Evolutionary conservation across 2,329 filamentous ascomycete species (phyloP), one percentile per base, ranked within the genome.

Genomic region (Torrubiella hemipterigena): DNA sequence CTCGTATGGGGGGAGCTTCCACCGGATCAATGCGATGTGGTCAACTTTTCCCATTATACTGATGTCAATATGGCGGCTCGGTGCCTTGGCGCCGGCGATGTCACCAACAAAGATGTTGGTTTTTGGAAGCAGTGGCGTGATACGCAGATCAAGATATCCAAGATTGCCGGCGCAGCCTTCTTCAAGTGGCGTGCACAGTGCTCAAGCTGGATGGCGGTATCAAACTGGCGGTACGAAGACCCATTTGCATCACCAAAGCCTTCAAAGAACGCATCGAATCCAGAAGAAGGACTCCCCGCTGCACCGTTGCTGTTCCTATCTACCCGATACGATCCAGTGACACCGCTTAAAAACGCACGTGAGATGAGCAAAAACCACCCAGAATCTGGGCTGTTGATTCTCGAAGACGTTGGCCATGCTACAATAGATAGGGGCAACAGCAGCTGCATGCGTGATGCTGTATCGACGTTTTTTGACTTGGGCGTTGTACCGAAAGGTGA

Each of bases 301-400:
- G 27, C 27, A n/a, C 27, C 27, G 15, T 17, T 29, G 9, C 10
- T 29, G 6, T 29, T 29, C 27, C 11, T 29, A 8, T 29, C 27
- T 5, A 29, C n/a, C 15, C 14, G 27, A 4, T 29, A 18, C 8
- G 27, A 29, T 18, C 15, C 17, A 13, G 17, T 29, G 5, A 18
- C 27, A 8, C 27, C 27, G 13, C 27, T 18, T 4, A n/a, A 12
- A 4, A 29, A 17, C 19, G 27, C 27, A 11, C 15, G 15, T n/a
- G 17, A 29, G 17, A 29, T 29, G 27, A n/a, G 15, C 11, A 17
- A 18, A n/a, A 17, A n/a, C 13, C 27, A 29, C 13, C 14, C 11
- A 4, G 27, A 17, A 5, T 17, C 27, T 6, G 17, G 17, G 17
- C 15, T 29, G 27, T 6, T 29, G 16, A 13, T 29, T 7, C 14